Base-by-base conservation (phyloP, 2,329 filamentous ascomycete genomes). In the Diplodia scrobiculata region DNA sequence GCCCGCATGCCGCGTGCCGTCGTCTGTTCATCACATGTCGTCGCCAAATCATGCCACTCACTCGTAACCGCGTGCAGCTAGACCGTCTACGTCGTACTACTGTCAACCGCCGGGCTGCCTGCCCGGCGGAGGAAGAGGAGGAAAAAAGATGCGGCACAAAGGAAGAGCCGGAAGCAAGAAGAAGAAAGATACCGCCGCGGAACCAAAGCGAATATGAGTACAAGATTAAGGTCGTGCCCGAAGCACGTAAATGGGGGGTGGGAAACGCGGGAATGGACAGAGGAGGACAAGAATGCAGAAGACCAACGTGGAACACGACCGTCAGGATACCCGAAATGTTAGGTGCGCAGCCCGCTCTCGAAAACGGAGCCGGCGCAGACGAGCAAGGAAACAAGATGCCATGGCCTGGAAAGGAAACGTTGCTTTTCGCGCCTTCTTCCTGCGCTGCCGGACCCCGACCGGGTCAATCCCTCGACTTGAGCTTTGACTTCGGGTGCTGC, bases 401-500 rank as follows among this genome's bases (percentile, higher is more conserved):
- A 25, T 27, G 54, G 47, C 51, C 38, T 0, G 47, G 25, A 65
- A 38, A 38, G 38, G 51, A 65, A 54, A 47, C 11, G 36, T 29
- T 29, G 14, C 53, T 45, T 45, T 58, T 58, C 19, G 32, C 21
- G 6, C n/a, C 45, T 19, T 14, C 5, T 63, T 19, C 3, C 21
- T 32, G 19, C 21, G 21, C 21, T 21, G 21, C 21, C 21, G 21
- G 21, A 21, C 21, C 21, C 21, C 21, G 21, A 21, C 21, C 21
- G 1, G 21, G 21, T 64, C 36, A 64, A 11, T 48, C 58, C 27
- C 58, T n/a, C 45, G 45, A 50, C 52, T 65, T 65, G 14, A 65
- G 17, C 64, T 66, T 66, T 21, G 54, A 48, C 53, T 66, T 66
- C 5, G 64, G 64, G 27, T 70, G 68, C 13, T 72, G 68, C 2